Conservation (phyloP, 495 filamentous ascomycete species). For the Trichoderma parareesei region DNA sequence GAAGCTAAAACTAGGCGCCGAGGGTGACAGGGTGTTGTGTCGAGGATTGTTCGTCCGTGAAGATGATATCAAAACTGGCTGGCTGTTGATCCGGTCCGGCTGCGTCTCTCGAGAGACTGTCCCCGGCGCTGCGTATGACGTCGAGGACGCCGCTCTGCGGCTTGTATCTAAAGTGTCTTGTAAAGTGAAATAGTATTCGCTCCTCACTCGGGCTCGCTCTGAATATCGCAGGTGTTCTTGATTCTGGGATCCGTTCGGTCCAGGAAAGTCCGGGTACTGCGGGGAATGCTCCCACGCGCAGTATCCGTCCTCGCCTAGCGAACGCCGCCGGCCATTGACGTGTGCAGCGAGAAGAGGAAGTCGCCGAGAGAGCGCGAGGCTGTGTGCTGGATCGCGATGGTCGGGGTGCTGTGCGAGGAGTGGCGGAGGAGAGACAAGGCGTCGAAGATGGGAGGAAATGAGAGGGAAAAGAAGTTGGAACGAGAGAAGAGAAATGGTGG, state of each 20-base stretch:
- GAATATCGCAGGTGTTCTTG: background rate
- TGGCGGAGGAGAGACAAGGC: background rate
- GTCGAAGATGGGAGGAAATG: background rate
- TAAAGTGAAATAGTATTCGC: background rate
- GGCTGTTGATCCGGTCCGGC: background rate
- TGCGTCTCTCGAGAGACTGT: background rate
- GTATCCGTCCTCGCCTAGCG: conserved; percentile 11
- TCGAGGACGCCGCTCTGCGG: background rate
- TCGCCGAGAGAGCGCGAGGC: background rate
- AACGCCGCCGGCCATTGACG: conserved; percentile 13
- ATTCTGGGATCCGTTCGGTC: conserved; percentile 9
- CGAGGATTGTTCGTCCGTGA: background rate
- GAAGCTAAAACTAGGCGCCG: background rate
- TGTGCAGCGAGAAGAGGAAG: background rate
- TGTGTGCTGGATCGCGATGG: background rate
- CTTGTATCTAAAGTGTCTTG: background rate
- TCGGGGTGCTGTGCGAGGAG: background rate
- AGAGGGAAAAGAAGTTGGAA: background rate
- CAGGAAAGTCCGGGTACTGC: conserved; percentile 12
- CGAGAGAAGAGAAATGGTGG: background rate
- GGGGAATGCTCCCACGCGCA: conserved; percentile 12
- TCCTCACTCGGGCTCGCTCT: background rate
- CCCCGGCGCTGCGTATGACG: background rate
- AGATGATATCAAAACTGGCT: background rate
- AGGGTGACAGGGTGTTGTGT: background rate